These are phyloP conservation scores for Clarireedia hainanense DNA, from an alignment of 2,329 filamentous ascomycete species.

Conservation along the genomic window DNA sequence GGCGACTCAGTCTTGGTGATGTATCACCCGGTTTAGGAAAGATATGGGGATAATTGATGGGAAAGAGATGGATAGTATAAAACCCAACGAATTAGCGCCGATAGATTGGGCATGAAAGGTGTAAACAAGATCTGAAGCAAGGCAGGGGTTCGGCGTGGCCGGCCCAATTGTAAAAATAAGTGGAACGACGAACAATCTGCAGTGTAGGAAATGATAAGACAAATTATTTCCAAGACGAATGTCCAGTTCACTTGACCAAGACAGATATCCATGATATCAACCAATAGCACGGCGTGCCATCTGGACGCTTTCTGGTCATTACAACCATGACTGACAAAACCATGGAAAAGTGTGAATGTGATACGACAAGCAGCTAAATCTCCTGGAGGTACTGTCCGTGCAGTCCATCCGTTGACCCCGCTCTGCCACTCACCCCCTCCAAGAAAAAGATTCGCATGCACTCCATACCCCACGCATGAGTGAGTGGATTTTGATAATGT, in stretches of 20 bases:
- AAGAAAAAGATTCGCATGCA: not conserved
- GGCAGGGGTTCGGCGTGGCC: not conserved
- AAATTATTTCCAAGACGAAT: not conserved
- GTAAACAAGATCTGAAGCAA: not conserved
- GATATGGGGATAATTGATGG: slow-evolving; percentile 13
- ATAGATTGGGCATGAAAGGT: not conserved
- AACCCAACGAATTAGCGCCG: not conserved
- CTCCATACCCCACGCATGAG: not conserved
- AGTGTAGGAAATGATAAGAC: not conserved
- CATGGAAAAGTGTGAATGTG: no score
- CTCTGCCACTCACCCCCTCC: not conserved
- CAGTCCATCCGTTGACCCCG: not conserved
- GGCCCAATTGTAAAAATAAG: not conserved
- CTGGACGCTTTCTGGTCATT: no score
- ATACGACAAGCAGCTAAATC: no score
- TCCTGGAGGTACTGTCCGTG: not conserved
- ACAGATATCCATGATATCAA: not conserved
- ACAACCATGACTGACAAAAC: no score
- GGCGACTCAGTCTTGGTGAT: slow-evolving; percentile 22
- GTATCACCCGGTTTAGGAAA: slow-evolving; percentile 14
- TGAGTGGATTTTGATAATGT: not conserved
- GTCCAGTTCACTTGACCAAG: not conserved
- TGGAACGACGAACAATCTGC: not conserved
- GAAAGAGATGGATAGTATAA: not conserved
- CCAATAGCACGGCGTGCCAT: not conserved